Conservation (phyloP, 257 asterid genomes). For the Vinca minor region DNA sequence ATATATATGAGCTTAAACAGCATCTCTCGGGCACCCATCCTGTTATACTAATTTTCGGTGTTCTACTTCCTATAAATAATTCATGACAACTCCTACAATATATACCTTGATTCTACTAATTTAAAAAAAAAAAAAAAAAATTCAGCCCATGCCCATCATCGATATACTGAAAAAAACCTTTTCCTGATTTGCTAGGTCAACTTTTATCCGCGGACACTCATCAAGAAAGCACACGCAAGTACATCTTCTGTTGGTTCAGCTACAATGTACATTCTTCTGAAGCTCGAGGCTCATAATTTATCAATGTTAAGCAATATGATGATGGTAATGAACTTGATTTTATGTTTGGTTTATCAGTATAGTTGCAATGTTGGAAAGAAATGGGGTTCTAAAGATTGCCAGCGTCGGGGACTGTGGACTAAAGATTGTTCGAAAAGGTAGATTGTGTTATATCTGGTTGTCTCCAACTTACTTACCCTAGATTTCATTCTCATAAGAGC, state of each 20-base stretch:
- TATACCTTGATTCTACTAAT: neutral
- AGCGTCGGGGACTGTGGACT: conserved; percentile 88
- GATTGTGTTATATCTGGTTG: neutral
- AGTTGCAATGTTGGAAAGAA: conserved; percentile 71
- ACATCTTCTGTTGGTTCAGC: conserved; percentile 80
- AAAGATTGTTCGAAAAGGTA: conserved; percentile 64
- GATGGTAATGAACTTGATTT: neutral
- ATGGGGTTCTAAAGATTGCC: conserved; percentile 63
- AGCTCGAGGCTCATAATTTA: neutral
- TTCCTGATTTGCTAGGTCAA: conserved; percentile 39
- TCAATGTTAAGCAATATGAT: neutral
- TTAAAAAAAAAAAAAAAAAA: neutral
- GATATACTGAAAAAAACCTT: neutral
- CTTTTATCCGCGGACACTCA: conserved; percentile 57
- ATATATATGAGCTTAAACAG: neutral
- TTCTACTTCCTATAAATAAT: neutral
- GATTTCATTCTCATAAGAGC: neutral
- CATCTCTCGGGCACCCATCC: neutral
- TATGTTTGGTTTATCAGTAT: conserved; percentile 34
- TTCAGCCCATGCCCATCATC: neutral
- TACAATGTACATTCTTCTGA: conserved; percentile 48
- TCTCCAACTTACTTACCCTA: neutral
- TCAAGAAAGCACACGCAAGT: conserved; percentile 79
- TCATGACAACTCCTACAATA: neutral
- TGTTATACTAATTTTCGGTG: neutral